These are phyloP conservation scores for Fusarium mexicanum DNA, from an alignment of 2,329 filamentous ascomycete genomes.

Conservation along the genomic window DNA sequence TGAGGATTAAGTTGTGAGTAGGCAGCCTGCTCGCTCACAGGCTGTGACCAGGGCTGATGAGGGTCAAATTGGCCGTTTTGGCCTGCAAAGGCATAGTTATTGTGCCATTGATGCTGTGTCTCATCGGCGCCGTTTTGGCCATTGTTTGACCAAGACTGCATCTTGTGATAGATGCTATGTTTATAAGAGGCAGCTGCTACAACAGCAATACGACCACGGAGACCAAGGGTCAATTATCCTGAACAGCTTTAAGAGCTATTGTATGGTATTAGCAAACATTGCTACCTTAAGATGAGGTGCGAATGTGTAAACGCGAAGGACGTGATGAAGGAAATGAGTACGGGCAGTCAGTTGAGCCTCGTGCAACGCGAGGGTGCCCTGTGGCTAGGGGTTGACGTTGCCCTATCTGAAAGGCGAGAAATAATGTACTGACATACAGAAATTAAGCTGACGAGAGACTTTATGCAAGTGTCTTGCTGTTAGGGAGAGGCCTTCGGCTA, in stretches of 20 bases:
- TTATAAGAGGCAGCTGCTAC: conserved; percentile 35
- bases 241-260: conserved; percentile 43
- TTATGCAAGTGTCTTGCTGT: conserved; percentile 25
- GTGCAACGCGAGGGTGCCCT: conserved; percentile 2
- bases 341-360: conserved; percentile 13
- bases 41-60: conserved; percentile 51
- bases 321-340: conserved; percentile 5
- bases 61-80: conserved; percentile 53
- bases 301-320: conserved; percentile 34
- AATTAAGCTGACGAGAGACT: conserved; percentile 32
- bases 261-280: conserved; percentile 45
- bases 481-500: conserved; percentile 36
- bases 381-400: conserved; percentile 36
- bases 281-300: conserved; percentile 32
- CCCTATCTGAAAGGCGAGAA: conserved; percentile 17
- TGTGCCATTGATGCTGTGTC: conserved; percentile 49
- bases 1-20: conserved; percentile 48
- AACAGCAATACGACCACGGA: conserved; percentile 31
- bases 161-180: conserved; percentile 41
- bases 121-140: conserved; percentile 51
- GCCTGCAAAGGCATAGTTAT: conserved; percentile 47
- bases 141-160: conserved; percentile 54
- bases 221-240: conserved; percentile 41
- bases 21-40: conserved; percentile 46
- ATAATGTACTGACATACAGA: conserved; percentile 42